Percentiles rank a stretch among this genome's conserved stretches.
These are phyloP conservation scores for Straminergon stramineum DNA, from an alignment of 225 moss, liverwort and hornwort species.

Conservation along the genomic window DNA sequence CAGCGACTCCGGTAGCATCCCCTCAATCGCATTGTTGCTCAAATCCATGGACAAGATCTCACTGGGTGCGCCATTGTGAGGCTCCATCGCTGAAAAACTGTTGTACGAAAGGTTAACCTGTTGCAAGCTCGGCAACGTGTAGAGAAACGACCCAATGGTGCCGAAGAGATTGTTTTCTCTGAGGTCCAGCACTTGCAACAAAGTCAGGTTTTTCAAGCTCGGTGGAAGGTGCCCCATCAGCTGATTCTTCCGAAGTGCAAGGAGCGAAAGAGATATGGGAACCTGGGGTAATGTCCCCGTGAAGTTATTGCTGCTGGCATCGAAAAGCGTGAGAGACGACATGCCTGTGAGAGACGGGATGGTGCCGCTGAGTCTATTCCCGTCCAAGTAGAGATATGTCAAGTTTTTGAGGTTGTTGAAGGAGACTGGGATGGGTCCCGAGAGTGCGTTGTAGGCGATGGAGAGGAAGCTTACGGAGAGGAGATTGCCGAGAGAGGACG, in stretches of 20 bases:
- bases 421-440: constrained; percentile 24
- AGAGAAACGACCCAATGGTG: constrained; percentile 12
- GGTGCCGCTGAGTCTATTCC: constrained; percentile 18
- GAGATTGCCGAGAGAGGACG: constrained; percentile 20
- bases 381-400: constrained; percentile 31
- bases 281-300: constrained; percentile 9
- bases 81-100: constrained; percentile 12
- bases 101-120: constrained; percentile 47
- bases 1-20: constrained; percentile 20
- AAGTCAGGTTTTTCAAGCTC: constrained; percentile 27
- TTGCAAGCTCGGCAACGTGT: constrained; percentile 30
- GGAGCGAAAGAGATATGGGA: constrained; percentile 5
- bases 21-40: constrained; percentile 37
- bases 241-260: constrained; percentile 23
- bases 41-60: constrained; percentile 39
- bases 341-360: constrained; percentile 20
- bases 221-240: constrained; percentile 33
- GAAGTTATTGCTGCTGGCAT: constrained; percentile 43
- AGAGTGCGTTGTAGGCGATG: constrained; percentile 16
- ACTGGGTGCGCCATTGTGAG: constrained; percentile 5
- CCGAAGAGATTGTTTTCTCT: constrained; percentile 24
- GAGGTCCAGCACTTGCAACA: constrained; percentile 39
- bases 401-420: constrained; percentile 17
- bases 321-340: constrained; percentile 17
- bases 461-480: constrained; percentile 19